phyloP scores from a whole-genome alignment of 306 rosid genomes.

The Castanea crenata region DNA sequence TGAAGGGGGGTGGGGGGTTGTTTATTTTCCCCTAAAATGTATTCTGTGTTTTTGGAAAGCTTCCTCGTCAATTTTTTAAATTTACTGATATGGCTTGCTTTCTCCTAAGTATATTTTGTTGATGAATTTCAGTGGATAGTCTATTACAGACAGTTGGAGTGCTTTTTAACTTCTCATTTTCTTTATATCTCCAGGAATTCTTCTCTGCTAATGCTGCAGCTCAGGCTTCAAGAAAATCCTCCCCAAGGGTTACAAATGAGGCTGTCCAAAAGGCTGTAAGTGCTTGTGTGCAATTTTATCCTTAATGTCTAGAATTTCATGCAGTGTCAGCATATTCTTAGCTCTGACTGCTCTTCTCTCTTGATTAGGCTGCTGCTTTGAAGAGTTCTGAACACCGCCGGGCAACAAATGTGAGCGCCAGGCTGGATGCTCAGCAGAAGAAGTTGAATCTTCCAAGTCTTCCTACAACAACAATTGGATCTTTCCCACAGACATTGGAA shows the following conservation, averaged over 20 bases:
- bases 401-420: too few relatives aligned
- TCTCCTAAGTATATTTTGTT: neutral
- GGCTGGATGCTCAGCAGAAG: too few relatives aligned
- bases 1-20: too few relatives aligned
- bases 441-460: too few relatives aligned
- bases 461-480: too few relatives aligned
- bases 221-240: slow-evolving; percentile 74
- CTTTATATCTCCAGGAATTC: slow-evolving; percentile 49
- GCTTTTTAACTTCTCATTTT: slow-evolving; percentile 14
- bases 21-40: neutral
- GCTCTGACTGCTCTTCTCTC: too few relatives aligned
- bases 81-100: neutral
- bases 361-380: too few relatives aligned
- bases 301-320: neutral
- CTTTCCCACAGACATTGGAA: too few relatives aligned
- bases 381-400: too few relatives aligned
- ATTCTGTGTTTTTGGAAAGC: neutral
- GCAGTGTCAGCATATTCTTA: neutral
- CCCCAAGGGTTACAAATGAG: slow-evolving; percentile 77
- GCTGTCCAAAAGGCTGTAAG: slow-evolving; percentile 83
- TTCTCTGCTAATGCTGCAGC: slow-evolving; percentile 68
- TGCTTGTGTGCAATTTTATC: slow-evolving; percentile 10
- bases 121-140: neutral
- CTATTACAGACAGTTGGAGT: neutral
- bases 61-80: neutral